Conservation (phyloP, 257 asterid genomes). For the Cynanchum wilfordii region DNA sequence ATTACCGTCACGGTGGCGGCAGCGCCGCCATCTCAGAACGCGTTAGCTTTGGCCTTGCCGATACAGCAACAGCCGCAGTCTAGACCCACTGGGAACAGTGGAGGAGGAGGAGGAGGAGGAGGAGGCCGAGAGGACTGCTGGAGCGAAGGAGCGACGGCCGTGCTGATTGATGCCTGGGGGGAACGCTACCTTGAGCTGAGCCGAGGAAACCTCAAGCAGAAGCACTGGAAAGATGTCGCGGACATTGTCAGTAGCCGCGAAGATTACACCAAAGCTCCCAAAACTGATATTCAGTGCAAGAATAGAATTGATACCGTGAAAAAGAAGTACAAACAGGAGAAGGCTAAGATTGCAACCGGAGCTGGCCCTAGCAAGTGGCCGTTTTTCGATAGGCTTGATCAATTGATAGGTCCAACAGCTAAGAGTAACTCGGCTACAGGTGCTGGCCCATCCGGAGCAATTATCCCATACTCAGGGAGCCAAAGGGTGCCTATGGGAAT, state of each 20-base stretch:
- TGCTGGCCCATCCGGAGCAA: conserved; percentile 7
- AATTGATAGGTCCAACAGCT: conserved; percentile 53
- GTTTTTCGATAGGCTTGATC: conserved; percentile 51
- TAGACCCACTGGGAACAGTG: conserved; percentile 34
- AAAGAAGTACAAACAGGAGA: conserved; percentile 86
- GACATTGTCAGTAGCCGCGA: conserved; percentile 61
- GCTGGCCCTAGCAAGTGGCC: conserved; percentile 71
- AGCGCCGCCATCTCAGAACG: conserved; percentile 39
- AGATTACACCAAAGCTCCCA: conserved; percentile 51
- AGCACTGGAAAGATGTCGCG: conserved; percentile 88
- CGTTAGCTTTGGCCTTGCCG: conserved; percentile 65
- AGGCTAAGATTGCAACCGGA: conserved; percentile 59
- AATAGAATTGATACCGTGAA: conserved; percentile 89
- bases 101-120: conserved; percentile 30
- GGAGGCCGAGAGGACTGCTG: conserved; percentile 84
- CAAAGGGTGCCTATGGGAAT: conserved; percentile 38
- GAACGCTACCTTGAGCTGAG: conserved; percentile 71
- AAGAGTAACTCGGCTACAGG: conserved; percentile 24
- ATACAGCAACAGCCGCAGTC: conserved; percentile 35
- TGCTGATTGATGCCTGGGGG: conserved; percentile 85
- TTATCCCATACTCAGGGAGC: not conserved
- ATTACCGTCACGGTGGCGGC: conserved; percentile 73
- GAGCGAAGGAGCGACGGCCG: conserved; percentile 85
- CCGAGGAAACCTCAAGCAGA: conserved; percentile 83
- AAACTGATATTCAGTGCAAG: conserved; percentile 88